These are phyloP conservation scores for Raphanus hybrid DNA, from an alignment of 441 rosid species.

Conservation along the genomic window DNA sequence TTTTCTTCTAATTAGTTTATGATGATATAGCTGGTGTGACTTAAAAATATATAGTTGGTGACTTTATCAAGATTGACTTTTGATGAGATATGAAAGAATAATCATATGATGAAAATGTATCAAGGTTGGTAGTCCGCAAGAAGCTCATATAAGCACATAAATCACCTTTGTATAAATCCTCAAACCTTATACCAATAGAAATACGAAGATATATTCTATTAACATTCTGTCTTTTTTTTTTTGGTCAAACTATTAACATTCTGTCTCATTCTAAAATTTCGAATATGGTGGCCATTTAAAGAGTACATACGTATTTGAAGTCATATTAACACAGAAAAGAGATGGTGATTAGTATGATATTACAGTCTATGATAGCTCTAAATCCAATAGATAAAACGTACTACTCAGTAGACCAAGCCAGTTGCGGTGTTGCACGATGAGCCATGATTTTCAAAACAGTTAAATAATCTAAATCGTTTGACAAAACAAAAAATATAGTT, in stretches of 20 bases:
- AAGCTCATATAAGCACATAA: not conserved
- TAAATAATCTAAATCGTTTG: not conserved
- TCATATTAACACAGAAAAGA: not conserved
- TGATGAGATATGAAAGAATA: not conserved
- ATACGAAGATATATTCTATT: too few species aligned
- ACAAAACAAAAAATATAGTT: too few species aligned
- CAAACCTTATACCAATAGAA: not conserved
- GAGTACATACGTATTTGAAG: not conserved
- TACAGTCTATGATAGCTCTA: not conserved
- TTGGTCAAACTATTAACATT: too few species aligned
- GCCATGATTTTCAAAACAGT: not conserved
- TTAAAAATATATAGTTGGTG: not conserved
- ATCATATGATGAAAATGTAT: not conserved
- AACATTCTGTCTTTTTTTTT: too few species aligned
- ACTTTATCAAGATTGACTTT: not conserved
- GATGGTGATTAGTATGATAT: not conserved
- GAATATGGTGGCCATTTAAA: not conserved
- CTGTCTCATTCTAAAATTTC: too few species aligned
- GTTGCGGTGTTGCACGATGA: conserved; percentile 15
- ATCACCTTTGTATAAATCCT: not conserved
- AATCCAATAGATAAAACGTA: too few species aligned
- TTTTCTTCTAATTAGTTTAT: too few species aligned
- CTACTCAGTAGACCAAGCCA: not conserved
- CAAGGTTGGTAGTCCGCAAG: not conserved
- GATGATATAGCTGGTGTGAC: not conserved